Conservation (phyloP, 805 yeast genomes). For the Saccharomyces eubayanus region DNA sequence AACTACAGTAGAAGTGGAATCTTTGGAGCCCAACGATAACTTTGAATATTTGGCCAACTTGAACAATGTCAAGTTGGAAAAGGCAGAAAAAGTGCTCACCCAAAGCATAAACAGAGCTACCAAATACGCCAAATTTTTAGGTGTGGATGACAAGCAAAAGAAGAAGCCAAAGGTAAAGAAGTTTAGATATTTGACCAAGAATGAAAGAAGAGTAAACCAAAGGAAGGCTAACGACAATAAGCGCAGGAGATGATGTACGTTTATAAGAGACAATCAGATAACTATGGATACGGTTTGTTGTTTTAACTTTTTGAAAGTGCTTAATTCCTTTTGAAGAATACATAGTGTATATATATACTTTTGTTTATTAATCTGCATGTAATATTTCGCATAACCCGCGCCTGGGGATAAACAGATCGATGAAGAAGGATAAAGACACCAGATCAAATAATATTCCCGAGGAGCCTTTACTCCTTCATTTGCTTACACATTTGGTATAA, state of each 20-base stretch:
- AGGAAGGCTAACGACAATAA: conserved; percentile 37
- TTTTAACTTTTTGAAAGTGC: neutral
- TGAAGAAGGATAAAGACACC: too few relatives aligned
- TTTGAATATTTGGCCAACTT: conserved; percentile 56
- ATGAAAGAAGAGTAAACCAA: conserved; percentile 60
- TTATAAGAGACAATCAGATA: neutral
- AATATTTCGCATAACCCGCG: neutral
- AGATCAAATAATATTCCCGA: neutral
- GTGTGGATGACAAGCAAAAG: conserved; percentile 38
- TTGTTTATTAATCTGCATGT: neutral
- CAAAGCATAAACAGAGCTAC: conserved; percentile 72
- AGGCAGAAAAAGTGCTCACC: conserved; percentile 61
- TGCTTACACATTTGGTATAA: conserved; percentile 8
- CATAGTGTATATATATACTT: neutral
- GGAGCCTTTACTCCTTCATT: neutral
- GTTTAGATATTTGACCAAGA: conserved; percentile 78
- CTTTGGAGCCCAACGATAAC: conserved; percentile 38
- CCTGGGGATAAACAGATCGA: neutral
- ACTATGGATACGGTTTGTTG: neutral
- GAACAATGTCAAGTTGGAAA: conserved; percentile 63
- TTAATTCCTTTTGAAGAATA: neutral
- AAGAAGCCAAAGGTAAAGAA: conserved; percentile 53
- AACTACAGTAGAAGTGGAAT: conserved; percentile 41
- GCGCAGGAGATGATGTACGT: conserved; percentile 22
- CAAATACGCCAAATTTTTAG: conserved; percentile 66